These are phyloP conservation scores for Trichoderma oligosporum DNA, from an alignment of 2,329 filamentous ascomycete genomes.

Conservation along the genomic window DNA sequence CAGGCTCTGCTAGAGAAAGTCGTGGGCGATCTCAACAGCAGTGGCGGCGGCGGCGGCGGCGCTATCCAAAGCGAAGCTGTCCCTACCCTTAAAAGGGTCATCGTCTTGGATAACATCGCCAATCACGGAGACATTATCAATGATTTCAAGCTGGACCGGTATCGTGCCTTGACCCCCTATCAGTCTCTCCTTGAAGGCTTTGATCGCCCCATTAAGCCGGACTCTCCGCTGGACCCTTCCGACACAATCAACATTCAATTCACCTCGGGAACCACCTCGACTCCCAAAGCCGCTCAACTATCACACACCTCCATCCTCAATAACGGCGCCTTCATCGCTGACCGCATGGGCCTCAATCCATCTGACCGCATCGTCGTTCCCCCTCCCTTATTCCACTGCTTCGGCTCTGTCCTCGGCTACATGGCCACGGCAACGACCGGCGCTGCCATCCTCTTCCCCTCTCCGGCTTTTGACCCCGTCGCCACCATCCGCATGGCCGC, in stretches of 20 bases:
- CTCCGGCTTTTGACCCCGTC: constrained; percentile 78
- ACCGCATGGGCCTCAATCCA: constrained; percentile 75
- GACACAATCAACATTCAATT: constrained; percentile 96
- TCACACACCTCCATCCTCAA: constrained; percentile 85
- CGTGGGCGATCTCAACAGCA: constrained; percentile 36
- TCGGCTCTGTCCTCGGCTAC: constrained; percentile 87
- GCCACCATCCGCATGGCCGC: constrained; percentile 60
- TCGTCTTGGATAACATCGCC: constrained; percentile 74
- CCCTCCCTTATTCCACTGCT: constrained; percentile 85
- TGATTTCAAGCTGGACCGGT: constrained; percentile 42
- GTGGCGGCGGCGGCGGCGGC: constrained; percentile 30
- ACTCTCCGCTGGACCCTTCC: constrained; percentile 48
- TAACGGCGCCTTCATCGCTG: constrained; percentile 80
- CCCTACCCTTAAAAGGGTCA: constrained; percentile 65
- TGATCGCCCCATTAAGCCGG: constrained; percentile 38
- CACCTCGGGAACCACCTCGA: constrained; percentile 89
- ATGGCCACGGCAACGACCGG: constrained; percentile 87
- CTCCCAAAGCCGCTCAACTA: constrained; percentile 88
- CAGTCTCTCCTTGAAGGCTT: constrained; percentile 37
- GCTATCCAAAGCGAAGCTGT: constrained; percentile 42
- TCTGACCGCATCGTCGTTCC: constrained; percentile 78
- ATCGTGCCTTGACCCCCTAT: constrained; percentile 46
- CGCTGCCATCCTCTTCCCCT: constrained; percentile 77
- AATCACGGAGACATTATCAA: constrained; percentile 42
- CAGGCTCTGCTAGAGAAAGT: constrained; percentile 44